Evolutionary conservation across 176 grass and related monocot genomes (phyloP).

Genomic region (Poa annua): DNA sequence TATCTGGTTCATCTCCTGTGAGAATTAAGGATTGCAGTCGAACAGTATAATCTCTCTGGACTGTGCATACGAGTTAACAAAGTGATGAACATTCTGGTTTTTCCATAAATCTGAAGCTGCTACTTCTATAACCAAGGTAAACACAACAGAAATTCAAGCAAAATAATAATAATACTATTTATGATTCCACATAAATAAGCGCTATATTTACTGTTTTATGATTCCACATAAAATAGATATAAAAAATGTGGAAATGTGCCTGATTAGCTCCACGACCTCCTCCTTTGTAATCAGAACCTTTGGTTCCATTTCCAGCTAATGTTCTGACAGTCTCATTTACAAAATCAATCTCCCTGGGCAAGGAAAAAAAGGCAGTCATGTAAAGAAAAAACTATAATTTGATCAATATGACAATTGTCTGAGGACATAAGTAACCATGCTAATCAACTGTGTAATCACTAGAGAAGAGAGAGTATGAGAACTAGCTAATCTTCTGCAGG

Average conservation of each 20-base stretch:
- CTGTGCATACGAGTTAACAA: constrained; percentile 2
- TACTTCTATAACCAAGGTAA: constrained; percentile 7
- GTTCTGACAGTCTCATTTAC: constrained; percentile 88
- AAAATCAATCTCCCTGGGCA: constrained; percentile 87
- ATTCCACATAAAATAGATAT: constrained; percentile 15
- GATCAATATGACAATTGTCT: constrained; percentile 18
- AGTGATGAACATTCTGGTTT: constrained; percentile 15
- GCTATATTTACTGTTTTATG: not conserved
- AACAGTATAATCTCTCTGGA: constrained; percentile 11
- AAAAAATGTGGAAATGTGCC: constrained; percentile 50
- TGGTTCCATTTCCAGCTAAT: constrained; percentile 91
- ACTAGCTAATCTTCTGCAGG: not conserved
- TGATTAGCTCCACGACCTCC: constrained; percentile 77
- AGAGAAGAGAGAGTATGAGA: constrained; percentile 2
- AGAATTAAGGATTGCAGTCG: constrained; percentile 19
- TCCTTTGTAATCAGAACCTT: constrained; percentile 92
- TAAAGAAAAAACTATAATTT: constrained; percentile 8
- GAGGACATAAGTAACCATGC: constrained; percentile 10
- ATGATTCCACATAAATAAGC: constrained; percentile 28
- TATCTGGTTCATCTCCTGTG: not conserved
- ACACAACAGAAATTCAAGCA: constrained; percentile 18
- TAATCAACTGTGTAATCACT: not conserved
- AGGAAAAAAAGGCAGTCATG: constrained; percentile 30
- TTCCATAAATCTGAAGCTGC: not conserved
- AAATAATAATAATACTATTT: constrained; percentile 8